Evolutionary conservation across 139 green algal species (phyloP).

Genomic region (Astrephomene gubernaculifera): DNA sequence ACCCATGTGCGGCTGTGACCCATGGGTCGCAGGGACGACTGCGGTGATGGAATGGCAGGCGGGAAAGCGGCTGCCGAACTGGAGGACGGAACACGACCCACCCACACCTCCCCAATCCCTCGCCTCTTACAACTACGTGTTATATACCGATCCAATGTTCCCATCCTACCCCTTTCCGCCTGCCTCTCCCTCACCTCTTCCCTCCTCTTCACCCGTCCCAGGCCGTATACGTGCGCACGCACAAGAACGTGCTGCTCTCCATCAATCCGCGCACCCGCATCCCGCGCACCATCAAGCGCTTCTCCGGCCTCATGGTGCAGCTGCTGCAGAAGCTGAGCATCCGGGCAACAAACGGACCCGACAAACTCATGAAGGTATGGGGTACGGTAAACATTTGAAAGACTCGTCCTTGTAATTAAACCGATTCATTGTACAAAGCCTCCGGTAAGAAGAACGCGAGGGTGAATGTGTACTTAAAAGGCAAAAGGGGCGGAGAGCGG

Average conservation of each 20-base stretch:
- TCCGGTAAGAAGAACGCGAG: too few species aligned
- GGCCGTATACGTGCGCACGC: slow-evolving; percentile 90
- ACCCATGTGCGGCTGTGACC: too few species aligned
- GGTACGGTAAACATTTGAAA: not conserved
- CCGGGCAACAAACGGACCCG: slow-evolving; percentile 91
- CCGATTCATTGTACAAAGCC: too few species aligned
- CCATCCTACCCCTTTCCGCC: not conserved
- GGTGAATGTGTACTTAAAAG: too few species aligned
- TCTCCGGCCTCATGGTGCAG: slow-evolving; percentile 96
- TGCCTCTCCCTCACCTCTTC: not conserved
- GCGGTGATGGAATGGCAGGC: not conserved
- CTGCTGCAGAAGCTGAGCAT: slow-evolving; percentile 99
- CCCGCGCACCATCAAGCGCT: slow-evolving; percentile 95
- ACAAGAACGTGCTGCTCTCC: slow-evolving; percentile 94
- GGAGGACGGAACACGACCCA: too few species aligned
- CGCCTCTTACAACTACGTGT: too few species aligned
- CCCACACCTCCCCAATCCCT: too few species aligned
- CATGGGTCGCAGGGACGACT: not conserved
- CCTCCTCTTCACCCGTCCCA: slow-evolving; percentile 26
- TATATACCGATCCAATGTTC: too few species aligned
- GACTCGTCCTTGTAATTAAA: too few species aligned
- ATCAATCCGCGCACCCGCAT: slow-evolving; percentile 92
- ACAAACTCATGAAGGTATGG: slow-evolving; percentile 93
- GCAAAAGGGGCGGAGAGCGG: too few species aligned
- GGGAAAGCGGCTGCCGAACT: not conserved